Base-by-base conservation (phyloP, 306 rosid species). In the Abrus precatorius region DNA sequence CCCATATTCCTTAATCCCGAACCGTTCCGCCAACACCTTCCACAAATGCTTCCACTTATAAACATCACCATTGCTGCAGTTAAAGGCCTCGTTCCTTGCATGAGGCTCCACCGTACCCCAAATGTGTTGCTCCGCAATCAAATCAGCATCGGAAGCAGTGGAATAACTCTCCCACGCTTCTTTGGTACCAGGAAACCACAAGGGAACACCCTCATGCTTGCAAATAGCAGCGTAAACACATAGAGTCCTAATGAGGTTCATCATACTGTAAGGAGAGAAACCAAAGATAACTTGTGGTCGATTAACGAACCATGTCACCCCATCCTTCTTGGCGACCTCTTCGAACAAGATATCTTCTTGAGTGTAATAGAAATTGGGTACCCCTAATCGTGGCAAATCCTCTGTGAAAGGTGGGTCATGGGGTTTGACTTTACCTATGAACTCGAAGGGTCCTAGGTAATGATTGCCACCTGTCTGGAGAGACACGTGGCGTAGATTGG, bases 181-280 rank as follows among this genome's bases (percentile, higher is more conserved):
- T 5, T 77, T 85, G 0, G 78, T 69, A 1, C 94, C 92, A 0
- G 92, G 97, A 70, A 92, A 92, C 48, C 61, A 80, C 83, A 92
- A 57, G 0, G 88, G 86, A 49, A 73, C 3, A 1, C 86, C 81
- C 73, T 91, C 90, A 32, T 93, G 95, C 73, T 89, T 93, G 85
- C 95, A 93, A 40, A 93, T 81, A 3, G 95, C 84, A 1, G 95
- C 94, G 38, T 93, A 93, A 2, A 85, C 92, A 9, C 95, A 89
- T 1, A 92, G 87, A 0, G 86, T 75, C 0, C 94, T 90, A 1
- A 91, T 48, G 0, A 88, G 5, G 67, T 91, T 91, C 94, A 93
- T 89, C 83, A 86, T 11, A 52, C 95, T 91, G 3, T 70, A 88
- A 7, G 95, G 95, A 2, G 97, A 93, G 34, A 93, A 88, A 14